These are phyloP conservation scores for Neobulgaria alba DNA, from an alignment of 2,329 filamentous ascomycete genomes.

Conservation along the genomic window DNA sequence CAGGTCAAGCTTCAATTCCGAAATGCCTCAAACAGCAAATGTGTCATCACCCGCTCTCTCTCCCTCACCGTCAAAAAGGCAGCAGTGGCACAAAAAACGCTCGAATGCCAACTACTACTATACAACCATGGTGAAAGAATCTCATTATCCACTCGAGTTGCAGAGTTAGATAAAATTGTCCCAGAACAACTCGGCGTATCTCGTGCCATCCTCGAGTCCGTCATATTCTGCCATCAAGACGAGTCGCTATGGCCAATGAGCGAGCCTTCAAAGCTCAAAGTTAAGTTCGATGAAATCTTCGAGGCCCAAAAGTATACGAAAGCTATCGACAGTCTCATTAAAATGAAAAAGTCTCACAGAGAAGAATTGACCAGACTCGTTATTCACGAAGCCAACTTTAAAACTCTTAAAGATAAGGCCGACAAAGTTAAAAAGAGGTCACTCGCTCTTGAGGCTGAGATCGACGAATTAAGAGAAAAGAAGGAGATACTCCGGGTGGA, in stretches of 20 bases:
- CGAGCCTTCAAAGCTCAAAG: constrained; percentile 77
- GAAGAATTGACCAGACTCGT: constrained; percentile 66
- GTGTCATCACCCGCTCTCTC: constrained; percentile 76
- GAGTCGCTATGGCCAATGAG: constrained; percentile 96
- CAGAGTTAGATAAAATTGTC: constrained; percentile 75
- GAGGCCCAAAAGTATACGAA: constrained; percentile 96
- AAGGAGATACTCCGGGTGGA: constrained; percentile 51
- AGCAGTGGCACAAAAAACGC: constrained; percentile 66
- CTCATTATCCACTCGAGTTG: constrained; percentile 69
- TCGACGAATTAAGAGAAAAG: constrained; percentile 51
- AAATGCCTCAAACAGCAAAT: constrained; percentile 65
- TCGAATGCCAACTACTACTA: constrained; percentile 72
- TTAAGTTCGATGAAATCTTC: constrained; percentile 95
- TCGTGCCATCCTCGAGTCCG: constrained; percentile 79
- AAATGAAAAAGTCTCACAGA: constrained; percentile 73
- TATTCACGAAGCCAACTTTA: constrained; percentile 67
- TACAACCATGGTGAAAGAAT: constrained; percentile 71
- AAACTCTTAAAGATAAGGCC: constrained; percentile 76
- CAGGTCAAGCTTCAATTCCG: constrained; percentile 87
- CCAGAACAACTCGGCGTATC: constrained; percentile 84
- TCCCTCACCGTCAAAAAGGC: constrained; percentile 82
- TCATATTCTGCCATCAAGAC: constrained; percentile 98
- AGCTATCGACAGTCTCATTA: constrained; percentile 90
- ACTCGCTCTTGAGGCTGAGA: constrained; percentile 55
- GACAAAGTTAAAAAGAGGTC: constrained; percentile 61